A percentile compares a stretch with the other conserved stretches of the same genome.
These are phyloP conservation scores for Kalmusia sp. DNA, from an alignment of 2,329 filamentous ascomycete species.

Conservation along the genomic window DNA sequence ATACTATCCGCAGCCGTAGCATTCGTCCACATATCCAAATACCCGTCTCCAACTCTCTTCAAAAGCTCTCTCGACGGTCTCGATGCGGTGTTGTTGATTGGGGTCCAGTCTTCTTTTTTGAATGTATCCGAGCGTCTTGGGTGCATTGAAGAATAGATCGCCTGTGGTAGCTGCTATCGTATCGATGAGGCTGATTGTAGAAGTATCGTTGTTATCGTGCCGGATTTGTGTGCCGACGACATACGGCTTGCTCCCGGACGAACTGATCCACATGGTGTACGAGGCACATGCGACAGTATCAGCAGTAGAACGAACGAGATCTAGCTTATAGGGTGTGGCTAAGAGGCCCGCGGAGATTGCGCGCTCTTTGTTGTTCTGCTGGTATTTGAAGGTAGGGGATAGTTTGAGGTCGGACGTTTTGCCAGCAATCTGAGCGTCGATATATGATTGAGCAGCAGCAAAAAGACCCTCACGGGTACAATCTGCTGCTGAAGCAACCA, in stretches of 20 bases:
- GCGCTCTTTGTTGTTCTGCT: slow-evolving; percentile 37
- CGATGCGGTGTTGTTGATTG: slow-evolving; percentile 19
- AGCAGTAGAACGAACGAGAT: slow-evolving; percentile 33
- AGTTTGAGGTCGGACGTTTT: slow-evolving; percentile 27
- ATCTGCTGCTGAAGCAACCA: slow-evolving; percentile 15
- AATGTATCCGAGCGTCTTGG: slow-evolving; percentile 34
- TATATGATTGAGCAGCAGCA: slow-evolving; percentile 29
- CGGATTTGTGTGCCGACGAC: slow-evolving; percentile 38
- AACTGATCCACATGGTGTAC: slow-evolving; percentile 38
- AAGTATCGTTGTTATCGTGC: slow-evolving; percentile 30
- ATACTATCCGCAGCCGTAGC: slow-evolving; percentile 35
- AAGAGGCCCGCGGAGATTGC: slow-evolving; percentile 30
- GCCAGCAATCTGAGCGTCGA: slow-evolving; percentile 30
- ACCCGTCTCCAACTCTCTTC: slow-evolving; percentile 35
- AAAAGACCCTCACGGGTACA: slow-evolving; percentile 38
- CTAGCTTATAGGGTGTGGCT: slow-evolving; percentile 25
- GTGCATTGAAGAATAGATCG: slow-evolving; percentile 39
- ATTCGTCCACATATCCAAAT: slow-evolving; percentile 43
- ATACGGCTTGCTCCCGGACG: slow-evolving; percentile 28
- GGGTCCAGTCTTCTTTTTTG: slow-evolving; percentile 33
- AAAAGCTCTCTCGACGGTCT: slow-evolving; percentile 34
- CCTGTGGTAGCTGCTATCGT: slow-evolving; percentile 37
- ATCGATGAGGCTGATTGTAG: slow-evolving; percentile 31
- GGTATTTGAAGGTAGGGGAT: slow-evolving; percentile 34
- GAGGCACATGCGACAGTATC: slow-evolving; percentile 34